These are phyloP conservation scores for Rheum nobile DNA, from an alignment of 148 eudicot species.

Conservation along the genomic window DNA sequence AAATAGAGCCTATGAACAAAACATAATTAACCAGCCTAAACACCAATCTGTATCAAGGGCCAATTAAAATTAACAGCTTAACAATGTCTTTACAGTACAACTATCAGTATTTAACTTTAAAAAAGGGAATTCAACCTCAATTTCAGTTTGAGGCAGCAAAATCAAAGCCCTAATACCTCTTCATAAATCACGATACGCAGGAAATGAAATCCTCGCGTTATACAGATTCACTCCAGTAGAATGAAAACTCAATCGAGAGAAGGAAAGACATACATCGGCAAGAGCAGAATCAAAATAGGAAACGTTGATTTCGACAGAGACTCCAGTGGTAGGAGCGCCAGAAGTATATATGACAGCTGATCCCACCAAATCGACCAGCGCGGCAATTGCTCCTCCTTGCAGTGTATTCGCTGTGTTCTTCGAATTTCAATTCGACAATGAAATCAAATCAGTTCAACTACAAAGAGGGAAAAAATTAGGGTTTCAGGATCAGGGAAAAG, in stretches of 20 bases:
- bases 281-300: constrained; percentile 69
- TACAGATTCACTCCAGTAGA: not conserved
- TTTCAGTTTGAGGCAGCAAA: not conserved
- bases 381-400: constrained; percentile 77
- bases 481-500: not conserved
- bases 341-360: constrained; percentile 47
- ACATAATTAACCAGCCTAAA: no score
- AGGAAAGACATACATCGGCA: constrained; percentile 28
- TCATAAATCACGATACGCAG: no score
- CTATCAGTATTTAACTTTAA: not conserved
- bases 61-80: no score
- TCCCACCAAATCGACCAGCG: constrained; percentile 66
- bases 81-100: no score
- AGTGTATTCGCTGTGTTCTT: constrained; percentile 61
- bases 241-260: not conserved
- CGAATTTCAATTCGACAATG: not conserved
- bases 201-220: not conserved
- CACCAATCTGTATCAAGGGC: no score
- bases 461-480: not conserved
- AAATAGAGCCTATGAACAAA: not conserved
- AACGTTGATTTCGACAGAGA: constrained; percentile 78
- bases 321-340: constrained; percentile 41
- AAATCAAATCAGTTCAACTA: constrained; percentile 7
- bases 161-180: not conserved
- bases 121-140: not conserved